Conservation (phyloP, 768 basidiomycete species). For the Agrocybe praecox region DNA sequence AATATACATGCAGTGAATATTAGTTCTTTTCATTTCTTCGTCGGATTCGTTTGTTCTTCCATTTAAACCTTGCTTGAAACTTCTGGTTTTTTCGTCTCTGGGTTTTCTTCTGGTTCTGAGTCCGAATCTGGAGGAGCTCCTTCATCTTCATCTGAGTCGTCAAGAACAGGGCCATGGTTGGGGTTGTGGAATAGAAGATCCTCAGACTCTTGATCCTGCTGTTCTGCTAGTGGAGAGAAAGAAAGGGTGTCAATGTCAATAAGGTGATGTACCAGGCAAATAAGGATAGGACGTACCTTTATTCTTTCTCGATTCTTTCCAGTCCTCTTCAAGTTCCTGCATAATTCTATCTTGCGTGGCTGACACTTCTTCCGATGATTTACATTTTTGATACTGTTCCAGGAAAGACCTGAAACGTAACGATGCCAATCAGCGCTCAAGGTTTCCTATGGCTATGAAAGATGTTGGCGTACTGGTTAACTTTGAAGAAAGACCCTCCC, state of each 20-base stretch:
- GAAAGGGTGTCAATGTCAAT: not conserved
- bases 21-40: too few relatives aligned
- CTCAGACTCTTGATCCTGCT: constrained; percentile 38
- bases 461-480: constrained; percentile 66
- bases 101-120: not conserved
- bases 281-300: constrained; percentile 38
- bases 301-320: constrained; percentile 54
- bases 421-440: not conserved
- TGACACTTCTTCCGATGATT: constrained; percentile 56
- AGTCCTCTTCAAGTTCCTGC: constrained; percentile 64
- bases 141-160: constrained; percentile 14
- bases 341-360: constrained; percentile 70
- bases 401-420: constrained; percentile 54
- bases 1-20: too few relatives aligned
- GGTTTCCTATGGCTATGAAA: not conserved
- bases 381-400: constrained; percentile 76
- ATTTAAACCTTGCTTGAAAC: too few relatives aligned
- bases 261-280: not conserved
- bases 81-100: too few relatives aligned
- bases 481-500: constrained; percentile 85
- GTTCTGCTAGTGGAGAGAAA: constrained; percentile 15
- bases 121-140: not conserved
- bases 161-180: constrained; percentile 44
- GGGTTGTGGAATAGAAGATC: constrained; percentile 74
- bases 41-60: too few relatives aligned